Percentiles rank a stretch among this genome's conserved stretches.
These are phyloP conservation scores for Bauhinia variegata DNA, from an alignment of 306 rosid genomes.

Conservation along the genomic window DNA sequence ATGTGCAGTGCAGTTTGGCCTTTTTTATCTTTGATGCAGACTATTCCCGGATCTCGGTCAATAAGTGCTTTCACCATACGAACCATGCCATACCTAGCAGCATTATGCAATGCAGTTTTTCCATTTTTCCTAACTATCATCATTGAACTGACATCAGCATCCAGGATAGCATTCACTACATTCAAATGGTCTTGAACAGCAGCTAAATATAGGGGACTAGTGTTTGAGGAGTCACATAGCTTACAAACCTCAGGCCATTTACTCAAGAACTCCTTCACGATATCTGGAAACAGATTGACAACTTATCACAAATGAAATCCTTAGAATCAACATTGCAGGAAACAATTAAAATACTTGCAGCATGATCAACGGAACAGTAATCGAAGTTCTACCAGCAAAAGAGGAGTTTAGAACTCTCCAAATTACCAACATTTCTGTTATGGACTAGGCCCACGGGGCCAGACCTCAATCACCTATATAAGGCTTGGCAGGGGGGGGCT, in stretches of 20 bases:
- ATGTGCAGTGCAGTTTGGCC: constrained; percentile 96
- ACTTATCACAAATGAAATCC: constrained; percentile 17
- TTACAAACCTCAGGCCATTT: constrained; percentile 80
- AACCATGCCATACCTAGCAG: constrained; percentile 73
- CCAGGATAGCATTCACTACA: constrained; percentile 83
- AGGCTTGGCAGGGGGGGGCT: no score
- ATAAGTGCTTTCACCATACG: constrained; percentile 65
- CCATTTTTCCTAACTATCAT: constrained; percentile 86
- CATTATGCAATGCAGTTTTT: constrained; percentile 82
- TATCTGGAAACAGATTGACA: constrained; percentile 54
- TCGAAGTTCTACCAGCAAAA: neutral
- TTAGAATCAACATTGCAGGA: neutral
- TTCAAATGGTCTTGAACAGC: constrained; percentile 80
- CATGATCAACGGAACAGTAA: neutral
- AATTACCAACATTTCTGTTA: neutral
- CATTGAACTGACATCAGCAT: constrained; percentile 62
- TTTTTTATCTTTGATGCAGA: constrained; percentile 82
- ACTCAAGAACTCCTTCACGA: constrained; percentile 69
- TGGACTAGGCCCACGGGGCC: no score
- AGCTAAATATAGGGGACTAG: constrained; percentile 89
- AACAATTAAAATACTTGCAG: neutral
- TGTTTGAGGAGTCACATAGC: constrained; percentile 72
- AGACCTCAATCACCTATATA: no score
- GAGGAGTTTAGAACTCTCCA: neutral
- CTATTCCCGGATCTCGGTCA: constrained; percentile 67